Base-by-base conservation (phyloP, 768 basidiomycete genomes). In the Tylopilus sp. region DNA sequence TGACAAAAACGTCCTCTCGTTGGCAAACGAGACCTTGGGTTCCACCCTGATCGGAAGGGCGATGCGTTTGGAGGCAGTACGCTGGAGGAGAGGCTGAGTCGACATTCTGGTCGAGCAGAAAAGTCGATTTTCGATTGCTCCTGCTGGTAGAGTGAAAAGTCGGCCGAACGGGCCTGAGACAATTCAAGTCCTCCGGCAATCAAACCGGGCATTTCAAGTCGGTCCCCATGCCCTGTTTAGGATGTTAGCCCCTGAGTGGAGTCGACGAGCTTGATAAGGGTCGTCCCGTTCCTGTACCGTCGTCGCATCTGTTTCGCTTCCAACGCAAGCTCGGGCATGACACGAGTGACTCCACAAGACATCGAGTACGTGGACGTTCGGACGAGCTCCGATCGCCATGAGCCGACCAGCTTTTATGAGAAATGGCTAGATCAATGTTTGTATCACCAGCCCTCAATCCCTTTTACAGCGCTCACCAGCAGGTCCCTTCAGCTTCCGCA, bases 1-100 rank as follows among this genome's bases (percentile, higher is more conserved):
- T 80, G 94, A 95, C 41, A 99, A 79, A 74, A 98, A 98, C 0
- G 97, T 94, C 51, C 91, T 84, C 71, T 94, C 92, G 71, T 95
- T 95, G 38, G 92, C 92, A 62, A 95, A 96, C 43, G 92, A 92
- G 55, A 96, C 92, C 63, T 96, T 96, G 29, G 92, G 92, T 71
- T 96, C 92, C 48, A 93, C 90, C 59, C 93, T 84, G 60, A 99
- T 84, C 34, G 97, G 96, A 41, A 99, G 87, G 13, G 97, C 95
- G 59, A 98, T 99, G 58, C 97, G 89, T 76, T 98, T 98, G 17
- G 77, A 73, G 1, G 92, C 89, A 10, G 94, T 96, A 55, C 97
- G 86, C 71, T 98, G 96, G 22, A 99, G 87, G 47, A 98, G 83
- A 25, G 97, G 97, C 70, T 98, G 97, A 41, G 93, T 97, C 17